phyloP scores from a whole-genome alignment of 805 yeast genomes.

The Wickerhamiella musiphila region DNA sequence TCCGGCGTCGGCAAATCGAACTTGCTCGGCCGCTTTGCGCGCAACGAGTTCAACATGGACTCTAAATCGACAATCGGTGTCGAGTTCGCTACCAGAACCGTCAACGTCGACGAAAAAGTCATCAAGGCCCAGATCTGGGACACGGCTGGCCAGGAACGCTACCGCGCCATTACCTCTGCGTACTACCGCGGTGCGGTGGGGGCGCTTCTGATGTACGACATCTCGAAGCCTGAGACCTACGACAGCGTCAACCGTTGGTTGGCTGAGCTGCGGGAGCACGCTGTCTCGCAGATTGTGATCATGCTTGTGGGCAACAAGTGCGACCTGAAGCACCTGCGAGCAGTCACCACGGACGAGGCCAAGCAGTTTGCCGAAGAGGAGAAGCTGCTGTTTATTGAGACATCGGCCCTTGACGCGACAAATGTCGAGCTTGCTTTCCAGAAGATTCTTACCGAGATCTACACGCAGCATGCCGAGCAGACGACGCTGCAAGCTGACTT shows the following conservation, averaged over 20 bases:
- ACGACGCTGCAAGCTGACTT: constrained; percentile 62
- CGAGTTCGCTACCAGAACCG: constrained; percentile 92
- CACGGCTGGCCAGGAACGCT: constrained; percentile 97
- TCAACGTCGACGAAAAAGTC: constrained; percentile 87
- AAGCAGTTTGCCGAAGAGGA: constrained; percentile 70
- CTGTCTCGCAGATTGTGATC: constrained; percentile 90
- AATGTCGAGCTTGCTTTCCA: constrained; percentile 91
- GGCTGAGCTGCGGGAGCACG: constrained; percentile 91
- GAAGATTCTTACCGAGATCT: constrained; percentile 80
- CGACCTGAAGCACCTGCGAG: constrained; percentile 83
- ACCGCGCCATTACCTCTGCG: constrained; percentile 93
- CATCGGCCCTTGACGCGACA: constrained; percentile 84
- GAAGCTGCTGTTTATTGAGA: constrained; percentile 82
- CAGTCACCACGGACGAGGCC: constrained; percentile 96
- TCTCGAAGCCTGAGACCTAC: constrained; percentile 81
- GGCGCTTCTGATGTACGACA: constrained; percentile 88
- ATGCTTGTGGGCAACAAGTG: constrained; percentile 96
- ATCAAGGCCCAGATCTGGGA: constrained; percentile 98
- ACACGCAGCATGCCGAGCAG: constrained; percentile 92
- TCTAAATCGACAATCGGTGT: constrained; percentile 93
- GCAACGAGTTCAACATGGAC: constrained; percentile 90
- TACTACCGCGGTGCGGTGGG: constrained; percentile 98
- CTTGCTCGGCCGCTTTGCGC: constrained; percentile 78
- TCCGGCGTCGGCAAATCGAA: constrained; percentile 96
- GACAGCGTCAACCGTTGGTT: constrained; percentile 81